Evolutionary conservation across 2,329 filamentous ascomycete genomes (phyloP), one percentile per base, ranked within the genome.

Genomic region (Aspergillus ochraceus): DNA sequence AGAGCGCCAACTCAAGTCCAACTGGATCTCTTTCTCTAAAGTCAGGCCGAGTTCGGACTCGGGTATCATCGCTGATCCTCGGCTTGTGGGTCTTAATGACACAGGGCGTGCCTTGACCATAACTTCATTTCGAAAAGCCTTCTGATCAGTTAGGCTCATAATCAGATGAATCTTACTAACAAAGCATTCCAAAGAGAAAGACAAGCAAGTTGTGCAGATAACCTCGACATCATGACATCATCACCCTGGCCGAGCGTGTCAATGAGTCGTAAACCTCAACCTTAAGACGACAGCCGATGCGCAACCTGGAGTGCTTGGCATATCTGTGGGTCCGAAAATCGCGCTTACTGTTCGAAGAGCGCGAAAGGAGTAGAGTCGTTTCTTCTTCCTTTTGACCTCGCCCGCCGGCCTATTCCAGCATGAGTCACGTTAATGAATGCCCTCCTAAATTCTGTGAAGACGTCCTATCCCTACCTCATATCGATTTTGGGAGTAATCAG

Each of bases 381-480:
- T 17, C 8, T 17, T 36, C 12, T 14, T 42, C 6, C 36, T n/a
- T 42, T n/a, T 14, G 17, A n/a, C 17, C 6, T 14, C 17, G 36
- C 17, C 36, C 14, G 4, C 36, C 36, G 14, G 36, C 8, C 36
- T 17, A 5, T 42, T 42, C 3, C 36, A 42, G 36, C 12, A 59
- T 59, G 57, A 49, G 52, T 39, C 26, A 49, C 53, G 29, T 24
- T 22, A 29, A 42, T 26, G 14, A 26, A 20, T 10, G 47, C 36
- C 8, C 22, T 8, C 39, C 57, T 14, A 50, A 50, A 24, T 20
- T 49, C 29, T 59, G 47, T 42, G 52, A 58, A 39, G 55, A 59
- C 17, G 42, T 59, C 12, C 29, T 59, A 12, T 59, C 42, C 8
- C 45, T 56, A 39, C 57, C 57, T 19, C 53, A 19, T 19, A 20